Evolutionary conservation across 1,284 basidiomycete genomes (phyloP).

Genomic region (Veloporphyrellus conicus): DNA sequence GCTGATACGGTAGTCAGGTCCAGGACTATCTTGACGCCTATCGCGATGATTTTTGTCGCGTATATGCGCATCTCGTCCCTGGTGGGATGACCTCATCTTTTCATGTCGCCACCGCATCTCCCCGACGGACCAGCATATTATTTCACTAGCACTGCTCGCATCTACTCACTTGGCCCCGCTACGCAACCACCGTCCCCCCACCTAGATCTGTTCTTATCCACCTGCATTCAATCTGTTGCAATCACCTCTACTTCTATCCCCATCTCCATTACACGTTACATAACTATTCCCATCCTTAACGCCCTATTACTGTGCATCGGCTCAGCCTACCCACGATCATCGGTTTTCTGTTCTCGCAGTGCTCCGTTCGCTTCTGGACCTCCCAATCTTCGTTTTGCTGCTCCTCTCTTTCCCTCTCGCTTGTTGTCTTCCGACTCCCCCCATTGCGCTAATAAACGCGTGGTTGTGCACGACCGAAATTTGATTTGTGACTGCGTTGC

Average conservation of each 20-base stretch:
- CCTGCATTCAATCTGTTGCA: conserved; percentile 21
- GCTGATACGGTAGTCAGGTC: conserved; percentile 23
- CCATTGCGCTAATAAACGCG: conserved; percentile 3
- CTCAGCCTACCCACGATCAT: conserved; percentile 17
- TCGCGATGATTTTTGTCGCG: conserved; percentile 5
- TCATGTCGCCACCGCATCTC: conserved; percentile 3
- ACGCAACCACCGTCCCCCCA: conserved; percentile 19
- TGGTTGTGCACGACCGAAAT: not conserved
- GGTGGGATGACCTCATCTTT: not conserved
- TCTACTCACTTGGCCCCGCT: conserved; percentile 18
- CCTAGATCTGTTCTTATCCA: conserved; percentile 26
- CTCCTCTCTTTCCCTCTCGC: conserved; percentile 8
- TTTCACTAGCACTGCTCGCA: conserved; percentile 28
- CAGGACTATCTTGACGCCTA: not conserved
- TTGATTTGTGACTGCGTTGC: conserved; percentile 23
- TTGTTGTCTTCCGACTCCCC: conserved; percentile 19
- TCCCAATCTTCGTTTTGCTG: conserved; percentile 17
- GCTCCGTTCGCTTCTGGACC: conserved; percentile 21
- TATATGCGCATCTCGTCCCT: conserved; percentile 3
- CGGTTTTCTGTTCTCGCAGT: conserved; percentile 14
- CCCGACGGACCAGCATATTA: conserved; percentile 17
- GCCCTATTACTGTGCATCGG: conserved; percentile 24
- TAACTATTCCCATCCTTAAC: conserved; percentile 30
- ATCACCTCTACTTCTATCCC: conserved; percentile 6
- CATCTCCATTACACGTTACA: conserved; percentile 18